phyloP scores from a whole-genome alignment of 805 yeast genomes.

The Alloascoidea hylecoeti region DNA sequence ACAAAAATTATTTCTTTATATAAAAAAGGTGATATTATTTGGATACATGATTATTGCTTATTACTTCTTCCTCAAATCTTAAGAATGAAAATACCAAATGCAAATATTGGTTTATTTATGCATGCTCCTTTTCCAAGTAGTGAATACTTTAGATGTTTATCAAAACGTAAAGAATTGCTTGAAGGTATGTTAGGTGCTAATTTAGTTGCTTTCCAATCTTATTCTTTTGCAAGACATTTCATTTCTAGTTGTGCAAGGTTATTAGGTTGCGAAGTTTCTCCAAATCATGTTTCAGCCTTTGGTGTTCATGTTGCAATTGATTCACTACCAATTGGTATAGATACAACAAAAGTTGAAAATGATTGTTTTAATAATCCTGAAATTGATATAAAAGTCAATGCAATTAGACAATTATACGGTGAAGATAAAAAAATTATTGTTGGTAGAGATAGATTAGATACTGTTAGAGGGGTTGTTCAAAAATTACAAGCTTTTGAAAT shows the following conservation, averaged over 20 bases:
- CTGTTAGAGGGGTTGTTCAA: constrained; percentile 88
- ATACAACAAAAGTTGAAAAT: constrained; percentile 48
- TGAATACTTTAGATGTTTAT: constrained; percentile 82
- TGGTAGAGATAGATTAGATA: constrained; percentile 87
- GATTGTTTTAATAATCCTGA: constrained; percentile 33
- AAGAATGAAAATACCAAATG: constrained; percentile 62
- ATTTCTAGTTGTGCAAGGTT: constrained; percentile 81
- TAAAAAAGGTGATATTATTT: constrained; percentile 78
- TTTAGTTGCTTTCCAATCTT: constrained; percentile 74
- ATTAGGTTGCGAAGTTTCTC: constrained; percentile 53
- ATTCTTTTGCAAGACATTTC: constrained; percentile 81
- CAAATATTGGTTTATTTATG: constrained; percentile 62
- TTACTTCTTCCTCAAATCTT: constrained; percentile 71
- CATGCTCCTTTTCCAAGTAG: constrained; percentile 94
- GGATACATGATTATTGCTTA: constrained; percentile 88
- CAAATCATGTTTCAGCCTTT: constrained; percentile 43
- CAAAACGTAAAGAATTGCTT: constrained; percentile 67
- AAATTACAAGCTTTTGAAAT: constrained; percentile 84
- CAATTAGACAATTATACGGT: constrained; percentile 33
- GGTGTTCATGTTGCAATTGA: constrained; percentile 67
- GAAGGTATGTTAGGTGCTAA: constrained; percentile 91
- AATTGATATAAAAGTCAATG: constrained; percentile 36
- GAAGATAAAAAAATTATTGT: constrained; percentile 55
- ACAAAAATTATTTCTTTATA: constrained; percentile 61
- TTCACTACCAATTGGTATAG: constrained; percentile 83